phyloP scores from a whole-genome alignment of 208 protist genomes.

The Crithidia thermophila region DNA sequence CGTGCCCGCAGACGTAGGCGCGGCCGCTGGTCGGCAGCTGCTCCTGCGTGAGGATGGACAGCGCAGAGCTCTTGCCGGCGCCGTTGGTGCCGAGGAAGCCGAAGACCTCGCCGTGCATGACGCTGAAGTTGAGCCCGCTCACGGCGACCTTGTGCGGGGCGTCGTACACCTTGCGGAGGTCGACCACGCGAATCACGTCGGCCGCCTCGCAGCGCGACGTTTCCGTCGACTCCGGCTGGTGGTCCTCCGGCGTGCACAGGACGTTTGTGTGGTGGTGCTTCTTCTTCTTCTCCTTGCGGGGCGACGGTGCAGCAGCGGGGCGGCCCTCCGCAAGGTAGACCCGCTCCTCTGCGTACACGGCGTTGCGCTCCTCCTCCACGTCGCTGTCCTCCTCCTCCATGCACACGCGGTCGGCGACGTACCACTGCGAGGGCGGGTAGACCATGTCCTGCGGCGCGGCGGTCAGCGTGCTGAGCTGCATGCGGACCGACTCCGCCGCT shows the following conservation, averaged over 20 bases:
- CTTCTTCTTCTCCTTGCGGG: background rate
- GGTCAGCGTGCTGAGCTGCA: background rate
- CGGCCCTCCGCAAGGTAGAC: conserved; percentile 4
- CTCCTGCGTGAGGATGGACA: conserved; percentile 85
- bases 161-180: conserved; percentile 44
- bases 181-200: conserved; percentile 44
- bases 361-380: conserved; percentile 51
- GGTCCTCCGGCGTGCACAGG: conserved; percentile 11
- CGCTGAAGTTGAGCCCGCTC: conserved; percentile 62
- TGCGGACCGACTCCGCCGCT: background rate
- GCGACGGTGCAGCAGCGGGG: background rate
- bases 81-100: conserved; percentile 89
- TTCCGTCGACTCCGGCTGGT: background rate
- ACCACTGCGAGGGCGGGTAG: conserved; percentile 22
- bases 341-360: conserved; percentile 38
- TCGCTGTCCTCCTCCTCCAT: conserved; percentile 47
- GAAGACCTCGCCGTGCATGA: conserved; percentile 78
- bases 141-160: conserved; percentile 49
- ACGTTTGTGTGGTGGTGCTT: background rate
- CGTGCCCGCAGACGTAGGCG: conserved; percentile 54
- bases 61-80: conserved; percentile 83
- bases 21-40: conserved; percentile 63
- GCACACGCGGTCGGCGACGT: conserved; percentile 8
- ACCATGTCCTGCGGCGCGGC: conserved; percentile 4
- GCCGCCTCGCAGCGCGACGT: background rate